Evolutionary conservation across 345 rosid genomes (phyloP).

Genomic region (Combretum micranthum): DNA sequence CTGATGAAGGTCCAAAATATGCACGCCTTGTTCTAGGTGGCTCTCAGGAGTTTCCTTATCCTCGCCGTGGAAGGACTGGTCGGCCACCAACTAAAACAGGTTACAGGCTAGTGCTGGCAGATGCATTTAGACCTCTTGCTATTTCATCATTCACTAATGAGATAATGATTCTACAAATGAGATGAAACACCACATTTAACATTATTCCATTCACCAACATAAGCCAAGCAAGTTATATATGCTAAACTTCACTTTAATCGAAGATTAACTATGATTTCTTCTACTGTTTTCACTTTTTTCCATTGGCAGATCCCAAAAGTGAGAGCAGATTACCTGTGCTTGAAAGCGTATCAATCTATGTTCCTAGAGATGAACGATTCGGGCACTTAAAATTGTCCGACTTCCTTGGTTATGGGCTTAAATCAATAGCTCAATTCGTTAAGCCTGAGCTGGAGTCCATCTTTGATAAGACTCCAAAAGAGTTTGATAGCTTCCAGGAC

Average conservation of each 20-base stretch:
- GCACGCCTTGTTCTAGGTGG: not conserved
- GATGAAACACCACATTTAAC: no score
- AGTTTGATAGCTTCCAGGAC: constrained; percentile 9
- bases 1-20: not conserved
- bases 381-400: constrained; percentile 1
- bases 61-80: not conserved
- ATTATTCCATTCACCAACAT: no score
- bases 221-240: no score
- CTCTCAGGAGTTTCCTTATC: not conserved
- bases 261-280: not conserved
- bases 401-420: constrained; percentile 4
- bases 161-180: no score
- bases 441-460: constrained; percentile 2
- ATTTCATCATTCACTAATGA: no score
- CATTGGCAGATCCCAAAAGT: not conserved
- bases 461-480: not conserved
- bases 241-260: not conserved
- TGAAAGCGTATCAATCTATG: constrained; percentile 1
- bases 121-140: no score
- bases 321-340: not conserved
- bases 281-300: not conserved
- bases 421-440: constrained; percentile 9
- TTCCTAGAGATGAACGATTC: constrained; percentile 3
- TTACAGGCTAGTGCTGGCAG: not conserved
- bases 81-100: not conserved